Percentiles rank a stretch among this genome's conserved stretches.
Conservation (phyloP, 768 basidiomycete genomes). For the Leccinum sublutescens region DNA sequence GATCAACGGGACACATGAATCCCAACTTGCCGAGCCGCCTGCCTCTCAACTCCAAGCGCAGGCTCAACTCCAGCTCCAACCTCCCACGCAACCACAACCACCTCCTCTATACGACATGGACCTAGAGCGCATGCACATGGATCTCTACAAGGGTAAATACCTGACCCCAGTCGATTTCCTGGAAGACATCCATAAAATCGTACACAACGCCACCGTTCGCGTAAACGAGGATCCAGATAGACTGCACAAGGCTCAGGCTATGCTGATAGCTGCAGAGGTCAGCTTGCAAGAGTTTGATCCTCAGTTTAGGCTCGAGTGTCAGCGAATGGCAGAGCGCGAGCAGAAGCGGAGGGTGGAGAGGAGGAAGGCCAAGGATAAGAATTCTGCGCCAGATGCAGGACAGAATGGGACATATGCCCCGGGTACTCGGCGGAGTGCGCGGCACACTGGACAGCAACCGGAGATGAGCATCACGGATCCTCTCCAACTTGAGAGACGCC, state of each 20-base stretch:
- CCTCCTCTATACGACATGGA: slow-evolving; percentile 81
- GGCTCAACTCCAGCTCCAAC: slow-evolving; percentile 36
- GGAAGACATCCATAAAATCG: slow-evolving; percentile 75
- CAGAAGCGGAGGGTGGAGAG: slow-evolving; percentile 58
- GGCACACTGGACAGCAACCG: slow-evolving; percentile 68
- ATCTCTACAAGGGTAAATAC: slow-evolving; percentile 83
- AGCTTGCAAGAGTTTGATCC: slow-evolving; percentile 85
- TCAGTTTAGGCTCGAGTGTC: slow-evolving; percentile 77
- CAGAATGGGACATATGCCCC: slow-evolving; percentile 39
- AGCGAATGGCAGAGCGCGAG: slow-evolving; percentile 80
- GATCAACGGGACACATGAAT: slow-evolving; percentile 37
- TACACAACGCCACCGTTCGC: slow-evolving; percentile 66
- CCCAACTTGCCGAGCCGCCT: slow-evolving; percentile 20
- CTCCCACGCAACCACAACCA: slow-evolving; percentile 32
- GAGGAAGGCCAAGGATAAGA: slow-evolving; percentile 38
- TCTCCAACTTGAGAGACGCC: slow-evolving; percentile 65
- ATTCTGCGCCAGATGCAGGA: slow-evolving; percentile 20
- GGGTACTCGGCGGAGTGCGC: slow-evolving; percentile 67
- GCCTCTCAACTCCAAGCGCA: slow-evolving; percentile 36
- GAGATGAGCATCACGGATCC: slow-evolving; percentile 77
- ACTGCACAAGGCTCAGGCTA: slow-evolving; percentile 78
- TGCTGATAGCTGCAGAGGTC: slow-evolving; percentile 84
- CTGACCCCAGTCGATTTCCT: slow-evolving; percentile 88
- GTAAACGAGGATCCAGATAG: slow-evolving; percentile 68
- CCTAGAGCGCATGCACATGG: slow-evolving; percentile 84